A percentile compares a stretch with the other conserved stretches of the same genome.
These are phyloP conservation scores for Colletotrichum australisinense DNA, from an alignment of 2,329 filamentous ascomycete species.

Conservation along the genomic window DNA sequence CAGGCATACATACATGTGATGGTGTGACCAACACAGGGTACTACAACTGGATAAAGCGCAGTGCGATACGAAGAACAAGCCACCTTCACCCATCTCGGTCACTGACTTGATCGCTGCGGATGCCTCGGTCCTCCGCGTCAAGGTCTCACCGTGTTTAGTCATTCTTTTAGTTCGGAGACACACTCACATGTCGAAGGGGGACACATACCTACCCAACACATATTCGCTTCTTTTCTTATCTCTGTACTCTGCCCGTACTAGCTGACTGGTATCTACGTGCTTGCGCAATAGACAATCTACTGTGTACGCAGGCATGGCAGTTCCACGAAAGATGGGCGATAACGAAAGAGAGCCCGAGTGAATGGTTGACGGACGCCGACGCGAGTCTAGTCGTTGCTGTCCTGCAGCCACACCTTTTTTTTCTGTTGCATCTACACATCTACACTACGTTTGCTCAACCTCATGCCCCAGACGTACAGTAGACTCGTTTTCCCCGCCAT, in stretches of 20 bases:
- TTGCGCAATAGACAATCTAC: too few species aligned
- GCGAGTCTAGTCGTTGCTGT: background rate
- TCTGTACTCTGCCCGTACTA: too few species aligned
- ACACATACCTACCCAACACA: too few species aligned
- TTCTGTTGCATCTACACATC: background rate
- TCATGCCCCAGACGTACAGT: background rate
- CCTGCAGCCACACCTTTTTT: constrained; percentile 33
- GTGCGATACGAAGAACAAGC: background rate
- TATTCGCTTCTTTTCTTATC: too few species aligned
- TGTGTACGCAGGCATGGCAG: too few species aligned
- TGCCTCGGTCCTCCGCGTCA: background rate
- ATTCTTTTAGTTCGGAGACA: background rate
- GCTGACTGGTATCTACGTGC: too few species aligned
- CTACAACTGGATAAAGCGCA: background rate
- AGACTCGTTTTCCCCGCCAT: background rate
- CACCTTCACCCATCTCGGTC: background rate
- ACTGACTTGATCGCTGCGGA: background rate
- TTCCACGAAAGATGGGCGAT: background rate
- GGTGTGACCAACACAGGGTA: background rate
- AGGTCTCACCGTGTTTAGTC: background rate
- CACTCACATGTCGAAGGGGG: background rate
- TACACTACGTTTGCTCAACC: background rate
- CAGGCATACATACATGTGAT: background rate
- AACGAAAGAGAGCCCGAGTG: background rate
- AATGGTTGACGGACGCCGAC: background rate